phyloP scores from a whole-genome alignment of 2,329 filamentous ascomycete genomes.

The Bipolaris cookei region DNA sequence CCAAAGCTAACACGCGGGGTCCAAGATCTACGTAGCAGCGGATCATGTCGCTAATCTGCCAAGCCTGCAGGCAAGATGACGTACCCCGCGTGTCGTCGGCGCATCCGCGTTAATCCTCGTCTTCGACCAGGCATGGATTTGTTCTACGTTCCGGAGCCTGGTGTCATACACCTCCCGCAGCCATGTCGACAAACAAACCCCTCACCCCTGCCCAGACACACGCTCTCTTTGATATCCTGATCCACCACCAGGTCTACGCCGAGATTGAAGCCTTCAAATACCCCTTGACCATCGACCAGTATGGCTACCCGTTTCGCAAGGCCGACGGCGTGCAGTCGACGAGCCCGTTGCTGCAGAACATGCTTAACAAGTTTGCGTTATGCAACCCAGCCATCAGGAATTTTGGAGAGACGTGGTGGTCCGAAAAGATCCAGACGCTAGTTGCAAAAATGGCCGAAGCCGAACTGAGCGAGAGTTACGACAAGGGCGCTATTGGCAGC shows the following conservation, averaged over 20 bases:
- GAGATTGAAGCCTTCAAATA: constrained; percentile 77
- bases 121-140: constrained; percentile 5
- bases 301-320: constrained; percentile 72
- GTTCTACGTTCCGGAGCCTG: not conserved
- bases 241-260: constrained; percentile 61
- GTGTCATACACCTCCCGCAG: constrained; percentile 6
- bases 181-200: constrained; percentile 27
- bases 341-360: constrained; percentile 70
- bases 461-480: constrained; percentile 80
- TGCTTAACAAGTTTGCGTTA: constrained; percentile 70
- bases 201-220: constrained; percentile 56
- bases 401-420: constrained; percentile 57
- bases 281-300: constrained; percentile 67
- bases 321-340: constrained; percentile 55
- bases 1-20: not conserved
- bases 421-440: constrained; percentile 50
- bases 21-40: not conserved
- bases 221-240: constrained; percentile 62
- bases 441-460: constrained; percentile 63
- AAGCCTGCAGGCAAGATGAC: constrained; percentile 16
- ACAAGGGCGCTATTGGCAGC: constrained; percentile 76
- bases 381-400: constrained; percentile 70
- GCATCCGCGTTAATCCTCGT: constrained; percentile 16
- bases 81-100: constrained; percentile 18
- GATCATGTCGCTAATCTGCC: constrained; percentile 11